Conservation (phyloP, 176 grass and related monocot species). For the Bolboschoenus planiculmis region DNA sequence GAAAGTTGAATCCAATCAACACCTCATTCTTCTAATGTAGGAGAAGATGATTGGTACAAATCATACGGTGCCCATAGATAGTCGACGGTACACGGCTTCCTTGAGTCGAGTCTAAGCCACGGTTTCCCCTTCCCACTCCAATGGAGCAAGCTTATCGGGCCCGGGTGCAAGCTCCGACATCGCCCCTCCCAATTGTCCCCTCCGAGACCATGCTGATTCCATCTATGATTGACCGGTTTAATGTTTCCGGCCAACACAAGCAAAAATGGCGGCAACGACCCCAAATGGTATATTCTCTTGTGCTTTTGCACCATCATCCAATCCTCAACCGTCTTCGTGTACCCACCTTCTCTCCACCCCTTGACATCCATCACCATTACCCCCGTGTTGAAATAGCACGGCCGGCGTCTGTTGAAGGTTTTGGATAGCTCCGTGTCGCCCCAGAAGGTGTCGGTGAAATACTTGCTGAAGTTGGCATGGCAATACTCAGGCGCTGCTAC, state of each 20-base stretch:
- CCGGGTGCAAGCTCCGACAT: conserved; percentile 63
- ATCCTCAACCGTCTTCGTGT: conserved; percentile 49
- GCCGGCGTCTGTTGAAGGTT: conserved; percentile 31
- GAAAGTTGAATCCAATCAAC: neutral
- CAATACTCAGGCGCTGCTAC: conserved; percentile 92
- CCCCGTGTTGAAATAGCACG: conserved; percentile 86
- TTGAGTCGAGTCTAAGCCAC: conserved; percentile 54
- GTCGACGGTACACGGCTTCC: conserved; percentile 64
- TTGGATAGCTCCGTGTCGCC: conserved; percentile 24
- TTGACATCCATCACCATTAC: conserved; percentile 82
- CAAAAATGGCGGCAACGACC: conserved; percentile 71
- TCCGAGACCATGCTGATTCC: conserved; percentile 87
- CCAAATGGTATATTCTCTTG: conserved; percentile 64
- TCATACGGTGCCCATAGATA: conserved; percentile 79
- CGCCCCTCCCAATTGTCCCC: conserved; percentile 61
- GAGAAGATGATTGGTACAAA: conserved; percentile 48
- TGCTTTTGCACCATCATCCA: conserved; percentile 82
- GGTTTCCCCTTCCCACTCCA: conserved; percentile 83
- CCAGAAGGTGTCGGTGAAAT: conserved; percentile 90
- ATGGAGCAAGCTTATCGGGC: conserved; percentile 65
- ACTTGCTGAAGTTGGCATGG: conserved; percentile 89
- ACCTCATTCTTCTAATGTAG: conserved; percentile 60
- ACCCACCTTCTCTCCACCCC: conserved; percentile 33
- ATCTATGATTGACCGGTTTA: conserved; percentile 59
- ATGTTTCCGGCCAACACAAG: conserved; percentile 69